Evolutionary conservation across 176 grass and related monocot genomes (phyloP).

Genomic region (Pharus latifolius): DNA sequence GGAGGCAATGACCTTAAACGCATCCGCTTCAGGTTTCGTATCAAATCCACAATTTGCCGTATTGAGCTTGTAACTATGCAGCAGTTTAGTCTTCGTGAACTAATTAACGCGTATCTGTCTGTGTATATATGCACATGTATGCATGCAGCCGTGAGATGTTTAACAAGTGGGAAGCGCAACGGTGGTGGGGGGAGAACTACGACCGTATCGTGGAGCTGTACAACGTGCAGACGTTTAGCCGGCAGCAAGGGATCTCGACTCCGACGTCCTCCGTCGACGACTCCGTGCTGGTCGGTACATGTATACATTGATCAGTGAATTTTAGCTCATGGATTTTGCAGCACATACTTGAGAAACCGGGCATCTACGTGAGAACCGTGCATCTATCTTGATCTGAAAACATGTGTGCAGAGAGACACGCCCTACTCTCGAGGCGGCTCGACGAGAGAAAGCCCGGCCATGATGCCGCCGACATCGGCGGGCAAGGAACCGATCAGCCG

Average conservation of each 20-base stretch:
- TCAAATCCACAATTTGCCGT: neutral
- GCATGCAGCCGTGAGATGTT: slow-evolving; percentile 74
- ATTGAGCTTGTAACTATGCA: neutral
- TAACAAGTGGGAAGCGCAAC: slow-evolving; percentile 97
- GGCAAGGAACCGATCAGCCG: slow-evolving; percentile 33
- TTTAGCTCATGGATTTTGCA: no score
- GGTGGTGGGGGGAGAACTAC: slow-evolving; percentile 99
- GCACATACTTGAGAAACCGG: no score
- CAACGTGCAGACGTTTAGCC: slow-evolving; percentile 80
- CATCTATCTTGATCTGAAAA: neutral
- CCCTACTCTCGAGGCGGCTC: slow-evolving; percentile 62
- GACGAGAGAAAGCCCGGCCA: slow-evolving; percentile 44
- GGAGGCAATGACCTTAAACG: slow-evolving; percentile 96
- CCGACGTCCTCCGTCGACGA: slow-evolving; percentile 81
- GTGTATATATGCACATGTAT: neutral
- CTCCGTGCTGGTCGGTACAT: slow-evolving; percentile 19
- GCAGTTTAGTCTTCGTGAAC: neutral
- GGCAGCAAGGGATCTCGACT: slow-evolving; percentile 62
- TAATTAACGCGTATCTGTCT: neutral
- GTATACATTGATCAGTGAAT: neutral
- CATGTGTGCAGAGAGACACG: slow-evolving; percentile 55
- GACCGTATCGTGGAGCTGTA: slow-evolving; percentile 97
- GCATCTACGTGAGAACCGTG: no score
- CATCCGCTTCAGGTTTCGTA: slow-evolving; percentile 80
- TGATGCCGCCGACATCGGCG: neutral